Evolutionary conservation across 2,329 filamentous ascomycete species (phyloP), one percentile per base, ranked within the genome.

Genomic region (Aaosphaeria pasadenensis): DNA sequence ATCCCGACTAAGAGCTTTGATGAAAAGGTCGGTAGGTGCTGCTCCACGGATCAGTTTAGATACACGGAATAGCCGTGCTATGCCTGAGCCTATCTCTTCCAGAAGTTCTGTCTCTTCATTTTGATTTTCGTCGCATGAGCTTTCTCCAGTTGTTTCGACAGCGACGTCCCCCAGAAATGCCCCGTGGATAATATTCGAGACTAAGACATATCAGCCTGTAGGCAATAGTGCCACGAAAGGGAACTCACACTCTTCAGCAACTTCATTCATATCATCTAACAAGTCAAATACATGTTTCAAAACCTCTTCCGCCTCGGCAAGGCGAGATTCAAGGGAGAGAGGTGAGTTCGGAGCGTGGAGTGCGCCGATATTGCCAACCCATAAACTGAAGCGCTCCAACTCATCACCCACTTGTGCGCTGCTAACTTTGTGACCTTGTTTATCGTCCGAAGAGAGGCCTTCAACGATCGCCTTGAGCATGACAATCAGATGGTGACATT

Each of bases 301-400:
- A 4, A 60, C 39, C 43, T 56, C 53, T 1, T 45, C 11, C 5
- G 51, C 53, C 24, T 58, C 54, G 4, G n/a, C n/a, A 32, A 59
- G 46, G 5, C 55, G 53, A 17, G 50, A 47, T 39, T 59, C 55
- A 6, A 59, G 30, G 11, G 55, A 59, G 43, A 58, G 17, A 24
- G 50, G 9, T 2, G 49, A 53, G 3, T 47, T 33, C 4, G 50
- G 47, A 5, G 6, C 36, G 43, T 58, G 51, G 1, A 53, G 31
- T n/a, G 55, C 55, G 6, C 55, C 57, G 43, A 58, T 58, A 39
- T 56, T 56, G 11, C 56, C 56, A 40, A 53, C 47, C 46, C 48
- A 59, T 6, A 57, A 44, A n/a, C 43, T 48, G 39, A 59, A 52
- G 31, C 56, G 47, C 4, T 57, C 56, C 42, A 55, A 30, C 30